Conservation (phyloP, 768 basidiomycete species). For the Rhodotorula toruloides region DNA sequence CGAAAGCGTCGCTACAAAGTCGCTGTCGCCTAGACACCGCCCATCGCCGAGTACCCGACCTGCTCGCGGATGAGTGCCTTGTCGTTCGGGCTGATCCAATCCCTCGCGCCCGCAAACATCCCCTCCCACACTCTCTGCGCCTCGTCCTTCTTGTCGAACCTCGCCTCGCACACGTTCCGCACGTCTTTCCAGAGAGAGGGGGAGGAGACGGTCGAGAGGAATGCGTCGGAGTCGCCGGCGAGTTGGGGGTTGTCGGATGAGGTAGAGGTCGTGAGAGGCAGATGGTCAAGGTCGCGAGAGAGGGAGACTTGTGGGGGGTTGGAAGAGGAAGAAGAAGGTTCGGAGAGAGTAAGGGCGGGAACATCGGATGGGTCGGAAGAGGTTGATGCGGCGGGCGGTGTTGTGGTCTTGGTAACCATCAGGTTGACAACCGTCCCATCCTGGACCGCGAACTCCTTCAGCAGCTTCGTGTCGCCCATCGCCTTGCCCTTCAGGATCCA, state of each 20-base stretch:
- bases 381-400: constrained; percentile 53
- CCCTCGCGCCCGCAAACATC: constrained; percentile 76
- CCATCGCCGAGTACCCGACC: constrained; percentile 84
- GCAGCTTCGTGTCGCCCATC: constrained; percentile 75
- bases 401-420: constrained; percentile 70
- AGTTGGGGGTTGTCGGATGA: constrained; percentile 42
- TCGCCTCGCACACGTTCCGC: constrained; percentile 60
- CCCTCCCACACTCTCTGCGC: constrained; percentile 74
- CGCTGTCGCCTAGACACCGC: constrained; percentile 52
- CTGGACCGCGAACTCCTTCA: constrained; percentile 82
- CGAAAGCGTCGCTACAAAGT: neutral
- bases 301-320: constrained; percentile 8
- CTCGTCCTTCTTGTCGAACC: constrained; percentile 49
- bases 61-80: constrained; percentile 87
- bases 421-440: constrained; percentile 78
- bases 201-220: constrained; percentile 64
- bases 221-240: constrained; percentile 46
- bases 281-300: constrained; percentile 19
- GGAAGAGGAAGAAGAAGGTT: constrained; percentile 9
- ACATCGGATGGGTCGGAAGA: constrained; percentile 22
- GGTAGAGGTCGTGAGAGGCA: constrained; percentile 36
- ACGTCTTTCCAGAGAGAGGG: constrained; percentile 76
- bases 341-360: constrained; percentile 38
- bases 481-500: constrained; percentile 92
- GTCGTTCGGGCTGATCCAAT: constrained; percentile 70